Evolutionary conservation across 306 rosid genomes (phyloP).

Genomic region (Sindora glabra): DNA sequence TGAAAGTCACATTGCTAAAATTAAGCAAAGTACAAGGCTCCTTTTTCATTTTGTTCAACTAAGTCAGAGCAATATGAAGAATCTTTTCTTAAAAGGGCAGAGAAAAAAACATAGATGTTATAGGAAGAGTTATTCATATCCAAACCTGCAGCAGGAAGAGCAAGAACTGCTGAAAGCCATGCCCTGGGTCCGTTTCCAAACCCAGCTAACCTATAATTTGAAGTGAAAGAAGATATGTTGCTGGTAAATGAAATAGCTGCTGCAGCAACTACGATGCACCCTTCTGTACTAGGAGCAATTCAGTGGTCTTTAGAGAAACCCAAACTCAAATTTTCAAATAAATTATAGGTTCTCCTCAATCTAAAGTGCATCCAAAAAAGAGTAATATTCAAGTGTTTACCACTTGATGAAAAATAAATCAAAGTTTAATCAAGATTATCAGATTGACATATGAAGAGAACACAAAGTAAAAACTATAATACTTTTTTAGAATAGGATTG

Average conservation of each 20-base stretch:
- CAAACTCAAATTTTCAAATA: constrained; percentile 2
- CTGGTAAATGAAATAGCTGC: constrained; percentile 43
- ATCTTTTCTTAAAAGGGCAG: too few species aligned
- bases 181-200: constrained; percentile 35
- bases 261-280: constrained; percentile 57
- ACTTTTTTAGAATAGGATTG: too few species aligned
- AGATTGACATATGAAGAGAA: neutral
- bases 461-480: neutral
- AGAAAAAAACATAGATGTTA: neutral
- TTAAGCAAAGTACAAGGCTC: too few species aligned
- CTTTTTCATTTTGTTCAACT: too few species aligned
- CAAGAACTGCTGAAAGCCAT: constrained; percentile 74
- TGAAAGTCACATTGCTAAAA: too few species aligned
- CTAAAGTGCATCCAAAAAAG: neutral
- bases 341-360: neutral
- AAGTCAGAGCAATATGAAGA: too few species aligned
- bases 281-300: constrained; percentile 38
- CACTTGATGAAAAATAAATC: neutral
- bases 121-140: neutral
- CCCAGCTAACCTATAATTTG: constrained; percentile 35
- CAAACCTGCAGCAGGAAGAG: constrained; percentile 79
- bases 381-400: too few species aligned
- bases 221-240: constrained; percentile 34
- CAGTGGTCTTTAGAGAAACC: too few species aligned
- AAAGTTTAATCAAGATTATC: neutral